These are phyloP conservation scores for Trichoderma reesei DNA, from an alignment of 495 filamentous ascomycete species.

Conservation along the genomic window DNA sequence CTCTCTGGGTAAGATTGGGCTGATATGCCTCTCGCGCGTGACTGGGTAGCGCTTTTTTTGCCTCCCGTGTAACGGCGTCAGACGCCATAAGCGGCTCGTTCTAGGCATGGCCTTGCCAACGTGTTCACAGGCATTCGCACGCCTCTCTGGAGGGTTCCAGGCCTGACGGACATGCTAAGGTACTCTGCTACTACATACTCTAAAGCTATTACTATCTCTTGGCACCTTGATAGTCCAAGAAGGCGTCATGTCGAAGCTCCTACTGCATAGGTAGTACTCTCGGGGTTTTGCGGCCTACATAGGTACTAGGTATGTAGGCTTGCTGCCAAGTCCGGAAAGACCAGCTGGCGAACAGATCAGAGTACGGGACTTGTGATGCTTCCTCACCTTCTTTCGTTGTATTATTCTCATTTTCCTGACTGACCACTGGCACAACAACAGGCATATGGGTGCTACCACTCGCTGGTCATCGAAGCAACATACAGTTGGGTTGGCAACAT, in stretches of 20 bases:
- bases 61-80: neutral
- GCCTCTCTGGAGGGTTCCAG: neutral
- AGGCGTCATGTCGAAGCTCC: too few species aligned
- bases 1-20: neutral
- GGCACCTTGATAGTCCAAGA: neutral
- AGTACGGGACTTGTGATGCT: neutral
- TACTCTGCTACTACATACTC: neutral
- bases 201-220: too few species aligned
- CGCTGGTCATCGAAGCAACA: neutral
- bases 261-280: too few species aligned
- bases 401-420: neutral
- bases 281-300: too few species aligned
- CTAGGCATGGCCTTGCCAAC: neutral
- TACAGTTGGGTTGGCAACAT: neutral
- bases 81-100: neutral
- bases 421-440: neutral
- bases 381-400: neutral
- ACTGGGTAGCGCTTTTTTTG: neutral
- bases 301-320: too few species aligned
- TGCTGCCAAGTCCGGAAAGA: too few species aligned
- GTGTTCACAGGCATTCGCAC: neutral
- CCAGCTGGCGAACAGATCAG: neutral
- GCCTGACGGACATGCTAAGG: neutral
- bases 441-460: neutral
- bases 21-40: neutral